Base-by-base conservation (phyloP, 2,329 filamentous ascomycete genomes). In the Ceratocystis alfenasii region DNA sequence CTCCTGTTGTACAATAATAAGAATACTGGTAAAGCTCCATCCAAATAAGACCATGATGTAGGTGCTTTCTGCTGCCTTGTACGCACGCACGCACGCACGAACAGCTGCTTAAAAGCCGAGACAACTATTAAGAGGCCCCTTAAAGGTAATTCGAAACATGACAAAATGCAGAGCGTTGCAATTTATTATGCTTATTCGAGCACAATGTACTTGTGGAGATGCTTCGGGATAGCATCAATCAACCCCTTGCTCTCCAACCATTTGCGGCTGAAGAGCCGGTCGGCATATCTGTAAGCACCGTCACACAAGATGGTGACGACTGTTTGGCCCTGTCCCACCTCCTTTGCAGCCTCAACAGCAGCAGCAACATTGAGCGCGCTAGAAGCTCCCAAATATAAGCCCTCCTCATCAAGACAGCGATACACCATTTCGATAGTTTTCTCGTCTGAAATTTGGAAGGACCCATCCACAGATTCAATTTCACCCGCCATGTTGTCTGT, bases 401-500 rank as follows among this genome's bases (percentile, higher is more conserved):
- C 94, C 75, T 99, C 94, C 77, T 97, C 91, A 72, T 97, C 92
- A 69, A 99, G 79, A 73, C 93, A 96, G 69, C 93, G 81, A 78
- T 97, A 99, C 57, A 99, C 90, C 94, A 96, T 97, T 76, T 89
- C 90, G 71, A 99, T 93, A 72, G 87, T 95, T 83, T 95, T 92
- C 78, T 94, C 91, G 74, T 99, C 94, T 68, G 85, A 82, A 70
- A 99, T 90, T 74, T 87, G 81, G 72, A 99, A 73, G 45, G 90
- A 90, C 67, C 87, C 92, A 76, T 97, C 94, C 17, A 97, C 73
- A 57, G 95, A 80, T 68, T 82, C 87, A 67, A 99, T 82, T 72
- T 99, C 94, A 3, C 88, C 89, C 76, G 84, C 80, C 69, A 99
- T 78, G 76, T 99, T 99, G 73, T 96, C 90, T n/a, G 94, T 99